phyloP scores from a whole-genome alignment of 768 basidiomycete genomes.

The Pleurotus platypus region DNA sequence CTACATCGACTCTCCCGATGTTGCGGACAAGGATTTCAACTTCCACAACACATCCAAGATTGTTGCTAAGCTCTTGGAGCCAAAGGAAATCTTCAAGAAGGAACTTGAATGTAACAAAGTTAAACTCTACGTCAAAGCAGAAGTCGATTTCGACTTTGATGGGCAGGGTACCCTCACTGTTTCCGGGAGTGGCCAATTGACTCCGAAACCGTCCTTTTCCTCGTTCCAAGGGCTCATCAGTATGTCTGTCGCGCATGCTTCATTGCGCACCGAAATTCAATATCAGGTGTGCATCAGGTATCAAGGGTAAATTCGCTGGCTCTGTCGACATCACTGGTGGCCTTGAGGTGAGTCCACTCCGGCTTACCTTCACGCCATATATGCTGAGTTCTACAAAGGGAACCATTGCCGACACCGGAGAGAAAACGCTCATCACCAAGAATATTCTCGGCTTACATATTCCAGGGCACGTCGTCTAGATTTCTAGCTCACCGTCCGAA shows the following conservation, averaged over 20 bases:
- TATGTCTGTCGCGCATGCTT: background rate
- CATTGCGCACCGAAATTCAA: background rate
- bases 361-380: background rate
- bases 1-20: background rate
- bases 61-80: background rate
- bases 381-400: background rate
- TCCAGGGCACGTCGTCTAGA: background rate
- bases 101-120: background rate
- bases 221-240: constrained; percentile 1
- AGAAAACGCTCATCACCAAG: constrained; percentile 4
- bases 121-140: constrained; percentile 3
- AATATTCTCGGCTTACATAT: constrained; percentile 4
- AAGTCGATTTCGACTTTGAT: constrained; percentile 5
- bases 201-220: constrained; percentile 1
- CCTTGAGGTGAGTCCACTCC: background rate
- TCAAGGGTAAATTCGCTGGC: constrained; percentile 3
- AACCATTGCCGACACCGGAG: constrained; percentile 3
- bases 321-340: constrained; percentile 8
- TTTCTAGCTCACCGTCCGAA: background rate
- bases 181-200: background rate
- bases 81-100: constrained; percentile 3
- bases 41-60: constrained; percentile 1
- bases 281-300: background rate
- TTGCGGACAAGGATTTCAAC: constrained; percentile 5
- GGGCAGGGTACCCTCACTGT: constrained; percentile 1